Evolutionary conservation across 768 basidiomycete genomes (phyloP), one percentile per base, ranked within the genome.

Genomic region (Amanita thiersii): DNA sequence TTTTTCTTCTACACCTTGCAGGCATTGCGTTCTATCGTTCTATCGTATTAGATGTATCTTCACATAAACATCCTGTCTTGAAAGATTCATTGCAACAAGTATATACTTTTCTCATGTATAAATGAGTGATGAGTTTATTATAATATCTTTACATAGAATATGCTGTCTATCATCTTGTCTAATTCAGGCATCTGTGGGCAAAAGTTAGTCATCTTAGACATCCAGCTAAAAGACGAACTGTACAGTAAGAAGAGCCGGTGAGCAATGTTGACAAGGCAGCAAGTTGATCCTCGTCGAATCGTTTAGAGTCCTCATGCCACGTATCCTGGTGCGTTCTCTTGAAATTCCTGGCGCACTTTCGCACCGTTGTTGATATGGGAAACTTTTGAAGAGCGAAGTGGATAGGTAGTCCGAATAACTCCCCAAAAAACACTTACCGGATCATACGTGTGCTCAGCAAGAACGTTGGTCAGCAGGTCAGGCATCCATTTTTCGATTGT

Each of bases 401-500:
- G 31, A 38, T 39, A 46, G 50, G 26, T 41, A 50, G 36, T 54
- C 51, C 38, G 26, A 20, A 23, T 32, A 38, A n/a, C 3, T 23
- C 28, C 29, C 26, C 41, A 37, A 45, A 49, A 17, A 11, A 38
- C 9, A 53, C 72, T 45, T 47, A 82, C 81, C 9, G 91, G 92
- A 54, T 92, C 88, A 47, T 91, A 86, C 1, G 84, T 81, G 57
- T 90, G 85, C 51, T 86, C 83, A 7, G 80, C 81, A 42, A 92
- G 67, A 14, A 86, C 73, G 46, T 75, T 80, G 28, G 86, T 82
- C 47, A 93, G 63, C 32, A 96, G 70, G 35, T 81, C 78, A 0
- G 92, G 88, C 75, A 94, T 81, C 85, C 92, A 98, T 48, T 81
- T 79, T 54, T 94, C 94, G 10, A 97, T 84, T 1, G 91, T 92